Evolutionary conservation across 352 stramenopile genomes (phyloP), one percentile per base, ranked within the genome.

Genomic region (Phytophthora meadii): DNA sequence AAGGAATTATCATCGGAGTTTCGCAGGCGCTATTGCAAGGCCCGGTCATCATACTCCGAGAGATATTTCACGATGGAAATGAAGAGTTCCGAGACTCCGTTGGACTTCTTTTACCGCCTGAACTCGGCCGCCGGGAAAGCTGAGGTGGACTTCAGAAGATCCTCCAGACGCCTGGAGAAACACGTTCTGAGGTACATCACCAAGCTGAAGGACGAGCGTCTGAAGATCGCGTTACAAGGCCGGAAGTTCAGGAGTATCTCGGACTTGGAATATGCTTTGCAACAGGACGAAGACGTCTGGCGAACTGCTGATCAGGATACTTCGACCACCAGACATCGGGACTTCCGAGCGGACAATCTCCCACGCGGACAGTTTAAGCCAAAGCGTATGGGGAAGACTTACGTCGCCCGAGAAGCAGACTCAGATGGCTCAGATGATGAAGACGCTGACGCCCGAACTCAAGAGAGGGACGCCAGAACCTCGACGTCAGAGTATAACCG

Each of bases 201-300:
- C 8, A 54, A 54, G 30, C 15, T 54, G 15, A 44, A 27, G 1
- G 28, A 54, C 4, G 8, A 8, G 4, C 27, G 28, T 24, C n/a
- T 42, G n/a, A 54, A 54, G 9, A 54, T n/a, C 2, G 28, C 47
- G 2, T 17, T 54, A 12, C 47, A 54, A 54, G 47, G 6, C 6
- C 28, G 42, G n/a, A 6, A 27, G 39, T 53, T 53, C 28, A 40
- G 27, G 46, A 41, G 1, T 5, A 53, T 41, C 17, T 5, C 11
- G 0, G 46, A 53, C 14, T 1, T 41, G 27, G 46, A 41, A 24
- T 41, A 27, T 11, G 46, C 46, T 30, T 3, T 50, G 8, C 4
- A 19, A 17, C 44, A 34, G 5, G 12, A 50, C 19, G 44, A 50
- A 8, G 19, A 34, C 5, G 44, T 50, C 3, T 50, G 44, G 44